Conservation (phyloP, 2,329 filamentous ascomycete genomes). For the Geoglossum cookeanum region DNA sequence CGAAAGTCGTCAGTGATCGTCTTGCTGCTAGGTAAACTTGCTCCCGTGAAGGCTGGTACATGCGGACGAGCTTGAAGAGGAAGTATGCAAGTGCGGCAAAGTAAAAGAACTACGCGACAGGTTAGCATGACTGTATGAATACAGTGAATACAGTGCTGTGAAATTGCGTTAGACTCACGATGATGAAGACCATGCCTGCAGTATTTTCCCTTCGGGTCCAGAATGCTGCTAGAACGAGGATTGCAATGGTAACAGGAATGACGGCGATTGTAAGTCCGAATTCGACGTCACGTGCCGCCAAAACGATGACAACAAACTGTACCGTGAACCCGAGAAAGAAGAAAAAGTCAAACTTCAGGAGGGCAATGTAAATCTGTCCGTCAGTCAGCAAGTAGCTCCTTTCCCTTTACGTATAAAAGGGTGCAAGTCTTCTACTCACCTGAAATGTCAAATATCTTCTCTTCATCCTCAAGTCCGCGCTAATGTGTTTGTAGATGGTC, state of each 20-base stretch:
- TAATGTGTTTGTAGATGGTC: conserved; percentile 99
- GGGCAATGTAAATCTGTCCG: conserved; percentile 76
- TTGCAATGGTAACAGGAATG: conserved; percentile 75
- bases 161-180: conserved; percentile 28
- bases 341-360: conserved; percentile 99
- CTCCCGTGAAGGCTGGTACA: conserved; percentile 51
- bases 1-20: conserved; percentile 79
- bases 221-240: conserved; percentile 67
- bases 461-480: conserved; percentile 92
- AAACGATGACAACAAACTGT: conserved; percentile 89
- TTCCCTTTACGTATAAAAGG: background rate
- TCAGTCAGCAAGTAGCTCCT: background rate
- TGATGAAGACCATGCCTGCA: conserved; percentile 55
- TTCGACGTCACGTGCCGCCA: conserved; percentile 44
- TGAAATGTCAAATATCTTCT: conserved; percentile 91
- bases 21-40: conserved; percentile 56
- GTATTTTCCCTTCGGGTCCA: conserved; percentile 73
- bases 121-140: conserved; percentile 7
- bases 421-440: conserved; percentile 30
- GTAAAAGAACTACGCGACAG: conserved; percentile 42
- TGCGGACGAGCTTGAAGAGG: conserved; percentile 92
- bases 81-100: conserved; percentile 85
- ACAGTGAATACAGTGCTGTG: background rate
- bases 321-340: conserved; percentile 98
- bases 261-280: conserved; percentile 75